Conservation (phyloP, 2,329 filamentous ascomycete species). For the Pseudocercospora vitis region DNA sequence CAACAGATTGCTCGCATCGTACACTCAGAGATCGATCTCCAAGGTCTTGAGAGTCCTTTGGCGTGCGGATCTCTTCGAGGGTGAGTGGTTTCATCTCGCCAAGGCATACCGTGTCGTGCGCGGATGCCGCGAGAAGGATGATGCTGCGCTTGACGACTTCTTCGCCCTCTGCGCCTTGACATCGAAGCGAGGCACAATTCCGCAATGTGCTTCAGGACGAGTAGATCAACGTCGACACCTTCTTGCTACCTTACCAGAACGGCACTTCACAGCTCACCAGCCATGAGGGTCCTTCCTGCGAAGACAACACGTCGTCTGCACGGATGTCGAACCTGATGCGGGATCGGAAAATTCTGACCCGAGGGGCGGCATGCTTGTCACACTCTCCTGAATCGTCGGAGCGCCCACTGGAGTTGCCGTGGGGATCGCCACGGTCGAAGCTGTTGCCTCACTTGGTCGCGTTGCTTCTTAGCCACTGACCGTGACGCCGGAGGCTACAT, state of each 20-base stretch:
- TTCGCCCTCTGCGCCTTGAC: slow-evolving; percentile 46
- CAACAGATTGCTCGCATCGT: slow-evolving; percentile 19
- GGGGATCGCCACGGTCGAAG: too few relatives aligned
- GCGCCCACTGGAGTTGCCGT: too few relatives aligned
- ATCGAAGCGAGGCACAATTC: not conserved
- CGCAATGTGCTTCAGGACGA: slow-evolving; percentile 40
- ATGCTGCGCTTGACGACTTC: slow-evolving; percentile 51
- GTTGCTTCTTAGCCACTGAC: too few relatives aligned
- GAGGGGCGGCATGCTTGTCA: too few relatives aligned
- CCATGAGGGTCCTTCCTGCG: slow-evolving; percentile 8
- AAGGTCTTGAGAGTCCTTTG: slow-evolving; percentile 52
- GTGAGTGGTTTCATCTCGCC: slow-evolving; percentile 44
- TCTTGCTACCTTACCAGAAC: slow-evolving; percentile 18
- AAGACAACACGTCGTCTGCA: too few relatives aligned
- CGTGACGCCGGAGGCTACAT: too few relatives aligned
- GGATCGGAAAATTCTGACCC: too few relatives aligned
- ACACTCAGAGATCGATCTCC: slow-evolving; percentile 54
- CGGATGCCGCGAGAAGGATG: slow-evolving; percentile 50
- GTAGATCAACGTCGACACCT: slow-evolving; percentile 49
- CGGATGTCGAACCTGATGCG: too few relatives aligned
- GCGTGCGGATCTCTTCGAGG: slow-evolving; percentile 48
- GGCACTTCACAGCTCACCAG: slow-evolving; percentile 20
- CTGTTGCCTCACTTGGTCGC: too few relatives aligned
- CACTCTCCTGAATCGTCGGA: too few relatives aligned
- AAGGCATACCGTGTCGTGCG: slow-evolving; percentile 59